Base-by-base conservation (phyloP, 768 basidiomycete genomes). In the Lentinula guzmanii region DNA sequence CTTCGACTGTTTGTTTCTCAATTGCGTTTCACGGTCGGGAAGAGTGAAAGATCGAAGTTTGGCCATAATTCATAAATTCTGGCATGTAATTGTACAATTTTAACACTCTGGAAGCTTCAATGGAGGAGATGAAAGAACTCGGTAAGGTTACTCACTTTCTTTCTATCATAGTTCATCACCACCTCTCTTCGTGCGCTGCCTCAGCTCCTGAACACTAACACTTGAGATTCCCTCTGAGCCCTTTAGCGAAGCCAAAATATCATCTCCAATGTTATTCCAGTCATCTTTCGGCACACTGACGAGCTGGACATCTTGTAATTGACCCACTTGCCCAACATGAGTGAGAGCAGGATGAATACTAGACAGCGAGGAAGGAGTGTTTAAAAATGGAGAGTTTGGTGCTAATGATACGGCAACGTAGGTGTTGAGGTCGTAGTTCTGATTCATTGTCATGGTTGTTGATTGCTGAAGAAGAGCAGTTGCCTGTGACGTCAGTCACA, bases 401-500 rank as follows among this genome's bases (percentile, higher is more conserved):
- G 72, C 67, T 35, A 80, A 66, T 0, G 79, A 79, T 21, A 82
- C 73, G 2, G 79, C 72, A 48, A 82, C 71, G 64, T 80, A 79
- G 1, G 72, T 71, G 66, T 81, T 79, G 16, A 73, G 64, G 10
- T 69, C 66, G 67, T 78, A 68, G 64, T 81, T n/a, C n/a, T n/a
- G n/a, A n/a, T n/a, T 70, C 24, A 77, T 3, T 33, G 34, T n/a
- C 53, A 55, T 37, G n/a, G 35, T 37, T 68, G 11, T 35, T 68
- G 11, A 50, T 42, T 31, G 50, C 41, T 10, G 39, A 50, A 52
- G 58, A 13, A 37, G 34, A 59, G 15, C 41, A 18, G 18, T 52
- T 52, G 39, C 39, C 48, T 42, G 61, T 53, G 28, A 34, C 51
- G 51, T 52, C 51, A 52, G 21, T 28, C 28, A 28, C 28, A 10